phyloP scores from a whole-genome alignment of 2,329 filamentous ascomycete genomes.

The Xylariaceae sp. region DNA sequence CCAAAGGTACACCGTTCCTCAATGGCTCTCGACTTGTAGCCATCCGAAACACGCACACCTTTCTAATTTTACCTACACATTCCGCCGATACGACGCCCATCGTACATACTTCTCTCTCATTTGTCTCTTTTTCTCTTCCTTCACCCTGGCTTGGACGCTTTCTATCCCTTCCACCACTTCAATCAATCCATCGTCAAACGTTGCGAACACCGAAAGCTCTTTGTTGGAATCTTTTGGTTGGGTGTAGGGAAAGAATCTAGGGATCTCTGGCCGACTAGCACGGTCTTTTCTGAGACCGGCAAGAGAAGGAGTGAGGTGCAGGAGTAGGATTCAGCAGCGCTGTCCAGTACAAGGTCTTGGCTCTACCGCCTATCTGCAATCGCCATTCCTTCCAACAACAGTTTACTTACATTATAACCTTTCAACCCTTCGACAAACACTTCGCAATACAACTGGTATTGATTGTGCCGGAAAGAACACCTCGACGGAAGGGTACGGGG shows the following conservation, averaged over 20 bases:
- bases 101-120: conserved; percentile 29
- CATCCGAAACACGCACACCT: conserved; percentile 30
- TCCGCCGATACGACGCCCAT: conserved; percentile 27
- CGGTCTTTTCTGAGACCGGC: conserved; percentile 26
- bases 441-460: conserved; percentile 15
- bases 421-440: conserved; percentile 15
- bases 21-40: conserved; percentile 39
- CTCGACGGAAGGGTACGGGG: not conserved
- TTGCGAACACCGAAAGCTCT: conserved; percentile 6
- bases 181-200: conserved; percentile 20
- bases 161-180: not conserved
- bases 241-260: conserved; percentile 7
- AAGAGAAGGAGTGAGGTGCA: conserved; percentile 35
- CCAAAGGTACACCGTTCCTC: conserved; percentile 28
- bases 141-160: not conserved
- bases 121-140: conserved; percentile 27
- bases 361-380: conserved; percentile 31
- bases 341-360: conserved; percentile 49
- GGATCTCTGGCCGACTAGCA: conserved; percentile 15
- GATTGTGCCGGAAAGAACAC: not conserved
- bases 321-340: conserved; percentile 60
- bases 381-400: conserved; percentile 34
- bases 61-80: conserved; percentile 37
- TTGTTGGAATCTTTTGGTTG: conserved; percentile 7
- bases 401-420: conserved; percentile 31